Conservation (phyloP, 2,329 filamentous ascomycete species). For the Alternaria longipes region DNA sequence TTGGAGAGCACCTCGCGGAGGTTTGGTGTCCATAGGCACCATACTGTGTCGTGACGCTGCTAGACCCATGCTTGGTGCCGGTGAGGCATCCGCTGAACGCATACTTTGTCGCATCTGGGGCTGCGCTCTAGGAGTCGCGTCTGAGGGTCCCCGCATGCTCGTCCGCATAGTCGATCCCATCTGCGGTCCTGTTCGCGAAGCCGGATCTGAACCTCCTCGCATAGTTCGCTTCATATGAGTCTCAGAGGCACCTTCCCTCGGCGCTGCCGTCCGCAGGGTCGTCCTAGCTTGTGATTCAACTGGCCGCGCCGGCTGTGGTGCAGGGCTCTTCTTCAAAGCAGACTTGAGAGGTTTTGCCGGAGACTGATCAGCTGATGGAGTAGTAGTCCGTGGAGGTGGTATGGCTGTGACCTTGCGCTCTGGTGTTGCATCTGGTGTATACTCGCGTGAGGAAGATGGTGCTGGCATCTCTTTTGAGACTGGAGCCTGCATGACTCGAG, state of each 20-base stretch:
- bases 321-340: conserved; percentile 53
- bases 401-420: conserved; percentile 14
- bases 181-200: conserved; percentile 22
- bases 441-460: conserved; percentile 8
- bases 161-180: conserved; percentile 44
- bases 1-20: conserved; percentile 49
- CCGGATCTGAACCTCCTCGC: conserved; percentile 20
- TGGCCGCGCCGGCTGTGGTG: conserved; percentile 24
- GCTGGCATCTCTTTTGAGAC: conserved; percentile 15
- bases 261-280: conserved; percentile 16
- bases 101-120: conserved; percentile 59
- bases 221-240: conserved; percentile 51
- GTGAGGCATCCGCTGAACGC: conserved; percentile 49
- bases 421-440: conserved; percentile 5
- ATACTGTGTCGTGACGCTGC: conserved; percentile 49
- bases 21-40: conserved; percentile 31
- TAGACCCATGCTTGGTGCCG: conserved; percentile 39
- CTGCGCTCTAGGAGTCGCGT: conserved; percentile 18
- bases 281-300: conserved; percentile 23
- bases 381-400: conserved; percentile 6
- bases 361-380: conserved; percentile 24
- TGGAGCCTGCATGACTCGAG: conserved; percentile 24
- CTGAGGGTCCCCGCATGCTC: conserved; percentile 48
- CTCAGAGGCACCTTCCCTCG: conserved; percentile 17
- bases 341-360: conserved; percentile 50